Base-by-base conservation (phyloP, 192 early-diverging fungal species). In the Rhizoclosmatium globosum region DNA sequence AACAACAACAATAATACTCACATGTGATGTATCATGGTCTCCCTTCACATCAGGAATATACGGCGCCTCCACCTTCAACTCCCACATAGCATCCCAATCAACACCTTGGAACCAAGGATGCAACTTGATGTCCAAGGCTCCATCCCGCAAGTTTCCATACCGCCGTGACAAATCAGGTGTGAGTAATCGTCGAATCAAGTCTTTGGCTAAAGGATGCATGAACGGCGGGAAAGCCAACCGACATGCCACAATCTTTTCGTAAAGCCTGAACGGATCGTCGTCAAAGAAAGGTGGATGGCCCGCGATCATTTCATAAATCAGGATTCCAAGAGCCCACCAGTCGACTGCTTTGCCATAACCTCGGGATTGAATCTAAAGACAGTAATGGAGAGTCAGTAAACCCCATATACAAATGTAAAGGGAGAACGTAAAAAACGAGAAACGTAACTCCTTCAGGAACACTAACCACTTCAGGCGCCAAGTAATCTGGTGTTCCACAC, bases 61-160 rank as follows among this genome's bases (percentile, higher is more conserved):
- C 17, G 96, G 96, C 31, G 96, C 92, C 60, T 92, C 90, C 72
- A 96, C 91, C 74, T 94, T 88, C 61, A 91, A 81, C 17, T 85
- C 85, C 38, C 88, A 85, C 64, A 99, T 85, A 61, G 87, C 87
- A 74, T 92, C 89, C 95, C 95, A 99, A 80, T 99, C 95, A 7
- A 98, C 90, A 13, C 94, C 96, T 47, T 93, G 92, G 81, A 99
- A 98, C 97, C 97, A 99, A 73, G 88, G 89, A 85, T 99, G 97
- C 73, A 87, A 86, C 86, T 98, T 97, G 83, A 99, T 98, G 83
- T 99, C 96, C 2, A 90, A 84, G 46, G 89, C 89, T 1, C 94
- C 94, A 60, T 89, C 90, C 61, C 88, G 79, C 79, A 95, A 82
- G 77, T 95, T 95, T 60, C 93, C 94, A 81, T 88, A 94, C 39